These are phyloP conservation scores for Gorgonomyces haynaldii DNA, from an alignment of 192 early-diverging fungal species.

Conservation along the genomic window DNA sequence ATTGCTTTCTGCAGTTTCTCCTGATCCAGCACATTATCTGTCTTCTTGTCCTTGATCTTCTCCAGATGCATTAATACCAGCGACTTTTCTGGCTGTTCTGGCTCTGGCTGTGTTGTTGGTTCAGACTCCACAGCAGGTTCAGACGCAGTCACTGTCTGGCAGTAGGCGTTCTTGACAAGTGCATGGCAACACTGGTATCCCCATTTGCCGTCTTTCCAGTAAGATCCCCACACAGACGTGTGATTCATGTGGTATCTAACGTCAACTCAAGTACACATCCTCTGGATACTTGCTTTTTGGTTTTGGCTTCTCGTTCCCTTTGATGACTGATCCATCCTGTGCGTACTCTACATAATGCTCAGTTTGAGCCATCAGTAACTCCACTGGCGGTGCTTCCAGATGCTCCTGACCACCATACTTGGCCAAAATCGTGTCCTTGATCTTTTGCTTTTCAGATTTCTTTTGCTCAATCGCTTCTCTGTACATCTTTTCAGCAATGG, in stretches of 20 bases:
- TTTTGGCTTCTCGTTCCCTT: constrained; percentile 69
- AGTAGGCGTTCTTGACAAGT: constrained; percentile 72
- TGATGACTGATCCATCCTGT: constrained; percentile 74
- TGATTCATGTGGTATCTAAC: constrained; percentile 69
- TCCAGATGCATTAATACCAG: neutral
- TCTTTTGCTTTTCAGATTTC: constrained; percentile 55
- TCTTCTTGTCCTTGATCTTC: constrained; percentile 18
- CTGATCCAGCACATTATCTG: constrained; percentile 30
- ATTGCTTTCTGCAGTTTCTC: constrained; percentile 41
- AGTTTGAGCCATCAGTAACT: constrained; percentile 79
- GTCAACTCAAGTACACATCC: constrained; percentile 46
- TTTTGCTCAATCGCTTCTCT: constrained; percentile 59
- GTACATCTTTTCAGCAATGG: constrained; percentile 85
- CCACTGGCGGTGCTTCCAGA: constrained; percentile 75
- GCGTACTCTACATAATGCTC: constrained; percentile 97
- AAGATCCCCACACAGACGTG: constrained; percentile 84
- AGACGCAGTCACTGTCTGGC: no score
- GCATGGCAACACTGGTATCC: constrained; percentile 91
- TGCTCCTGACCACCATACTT: constrained; percentile 95
- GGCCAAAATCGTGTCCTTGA: constrained; percentile 55
- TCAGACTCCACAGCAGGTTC: constrained; percentile 61
- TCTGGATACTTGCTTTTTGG: constrained; percentile 82
- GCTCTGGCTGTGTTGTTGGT: constrained; percentile 16
- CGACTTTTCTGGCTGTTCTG: constrained; percentile 13
- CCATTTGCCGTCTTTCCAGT: constrained; percentile 90